A percentile compares a stretch with the other conserved stretches of the same genome.
These are phyloP conservation scores for Stachybotrys elegans DNA, from an alignment of 2,329 filamentous ascomycete genomes.

Conservation along the genomic window DNA sequence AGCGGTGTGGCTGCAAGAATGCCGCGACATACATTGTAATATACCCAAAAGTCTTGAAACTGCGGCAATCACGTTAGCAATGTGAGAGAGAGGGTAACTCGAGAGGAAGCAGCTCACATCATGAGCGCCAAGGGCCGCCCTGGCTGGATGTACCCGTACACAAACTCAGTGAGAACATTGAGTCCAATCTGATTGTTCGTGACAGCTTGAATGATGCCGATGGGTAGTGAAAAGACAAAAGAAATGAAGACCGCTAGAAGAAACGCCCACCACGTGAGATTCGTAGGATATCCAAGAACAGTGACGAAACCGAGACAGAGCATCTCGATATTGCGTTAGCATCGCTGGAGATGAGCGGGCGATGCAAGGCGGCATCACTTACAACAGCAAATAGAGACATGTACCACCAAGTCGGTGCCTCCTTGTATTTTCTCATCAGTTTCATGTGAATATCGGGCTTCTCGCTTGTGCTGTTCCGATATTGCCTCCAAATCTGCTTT, in stretches of 20 bases:
- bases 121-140: conserved; percentile 68
- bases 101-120: conserved; percentile 44
- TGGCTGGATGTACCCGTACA: conserved; percentile 71
- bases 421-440: conserved; percentile 57
- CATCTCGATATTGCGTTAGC: conserved; percentile 33
- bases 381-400: conserved; percentile 51
- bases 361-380: conserved; percentile 17
- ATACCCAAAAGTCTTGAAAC: conserved; percentile 59
- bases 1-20: neutral
- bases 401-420: conserved; percentile 62
- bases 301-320: conserved; percentile 49
- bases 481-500: conserved; percentile 60
- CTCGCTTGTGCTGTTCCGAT: conserved; percentile 52
- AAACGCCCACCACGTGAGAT: conserved; percentile 69
- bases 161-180: conserved; percentile 70
- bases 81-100: neutral
- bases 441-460: conserved; percentile 62
- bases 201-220: conserved; percentile 64
- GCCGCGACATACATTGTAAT: conserved; percentile 46
- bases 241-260: conserved; percentile 61
- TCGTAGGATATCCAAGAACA: conserved; percentile 58
- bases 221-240: conserved; percentile 59
- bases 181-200: conserved; percentile 68
- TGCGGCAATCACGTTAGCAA: conserved; percentile 16
- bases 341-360: neutral